A percentile compares a stretch with the other conserved stretches of the same genome.
Conservation (phyloP, 129 eudicot genomes). For the Helichrysum umbraculigerum region DNA sequence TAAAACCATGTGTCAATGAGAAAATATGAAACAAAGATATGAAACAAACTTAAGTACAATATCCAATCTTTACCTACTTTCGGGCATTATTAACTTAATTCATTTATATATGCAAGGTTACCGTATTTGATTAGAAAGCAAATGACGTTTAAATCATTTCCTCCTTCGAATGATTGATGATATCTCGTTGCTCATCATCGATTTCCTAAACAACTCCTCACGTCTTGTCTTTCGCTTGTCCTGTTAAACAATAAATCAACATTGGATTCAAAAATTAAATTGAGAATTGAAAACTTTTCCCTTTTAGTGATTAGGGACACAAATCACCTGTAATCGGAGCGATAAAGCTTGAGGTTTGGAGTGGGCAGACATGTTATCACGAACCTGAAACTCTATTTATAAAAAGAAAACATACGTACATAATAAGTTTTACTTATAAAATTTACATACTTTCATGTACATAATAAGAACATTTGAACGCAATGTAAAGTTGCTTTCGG, state of each 20-base stretch:
- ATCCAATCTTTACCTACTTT: no score
- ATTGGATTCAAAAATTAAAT: not conserved
- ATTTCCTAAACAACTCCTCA: slow-evolving; percentile 23
- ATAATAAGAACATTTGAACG: not conserved
- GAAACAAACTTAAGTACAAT: no score
- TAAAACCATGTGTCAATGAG: no score
- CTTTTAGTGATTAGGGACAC: no score
- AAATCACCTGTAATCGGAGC: slow-evolving; percentile 45
- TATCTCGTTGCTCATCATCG: slow-evolving; percentile 32
- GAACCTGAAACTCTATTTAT: slow-evolving; percentile 45
- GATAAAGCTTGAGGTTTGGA: slow-evolving; percentile 37
- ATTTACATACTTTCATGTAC: no score
- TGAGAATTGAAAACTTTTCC: not conserved
- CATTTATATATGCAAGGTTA: no score
- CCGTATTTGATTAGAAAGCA: no score
- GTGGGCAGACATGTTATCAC: slow-evolving; percentile 33
- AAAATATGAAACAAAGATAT: no score
- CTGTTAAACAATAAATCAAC: slow-evolving; percentile 14
- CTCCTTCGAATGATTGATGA: slow-evolving; percentile 28
- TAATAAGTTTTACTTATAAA: not conserved
- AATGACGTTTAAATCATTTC: not conserved
- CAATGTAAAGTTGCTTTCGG: slow-evolving; percentile 17
- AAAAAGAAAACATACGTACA: not conserved
- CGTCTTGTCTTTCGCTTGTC: slow-evolving; percentile 25
- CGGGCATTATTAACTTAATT: no score